phyloP scores from a whole-genome alignment of 2,329 filamentous ascomycete genomes.

The Xylaria sp. region DNA sequence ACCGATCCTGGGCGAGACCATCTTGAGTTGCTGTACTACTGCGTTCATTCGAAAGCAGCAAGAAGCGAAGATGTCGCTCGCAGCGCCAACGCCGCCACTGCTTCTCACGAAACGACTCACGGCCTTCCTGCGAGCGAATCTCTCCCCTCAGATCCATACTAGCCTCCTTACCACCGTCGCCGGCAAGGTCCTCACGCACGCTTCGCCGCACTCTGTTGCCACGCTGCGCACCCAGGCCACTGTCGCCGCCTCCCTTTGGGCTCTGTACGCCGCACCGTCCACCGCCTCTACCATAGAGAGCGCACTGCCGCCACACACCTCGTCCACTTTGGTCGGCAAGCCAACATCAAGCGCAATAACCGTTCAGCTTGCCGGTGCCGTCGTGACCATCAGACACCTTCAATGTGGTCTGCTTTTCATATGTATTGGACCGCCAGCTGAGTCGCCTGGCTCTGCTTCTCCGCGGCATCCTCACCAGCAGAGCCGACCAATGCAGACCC shows the following conservation, averaged over 20 bases:
- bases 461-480: slow-evolving; percentile 39
- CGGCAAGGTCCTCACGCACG: slow-evolving; percentile 72
- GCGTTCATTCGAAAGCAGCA: background rate
- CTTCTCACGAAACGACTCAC: slow-evolving; percentile 75
- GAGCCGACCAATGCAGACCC: slow-evolving; percentile 42
- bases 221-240: slow-evolving; percentile 72
- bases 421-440: slow-evolving; percentile 59
- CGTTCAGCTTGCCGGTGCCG: slow-evolving; percentile 67
- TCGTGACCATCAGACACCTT: slow-evolving; percentile 69
- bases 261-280: slow-evolving; percentile 62
- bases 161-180: slow-evolving; percentile 69
- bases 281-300: slow-evolving; percentile 56
- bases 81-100: slow-evolving; percentile 63
- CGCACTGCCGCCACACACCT: slow-evolving; percentile 52
- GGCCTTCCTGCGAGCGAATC: slow-evolving; percentile 68
- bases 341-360: slow-evolving; percentile 59
- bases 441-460: slow-evolving; percentile 36
- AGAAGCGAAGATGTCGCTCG: slow-evolving; percentile 42
- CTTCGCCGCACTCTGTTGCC: slow-evolving; percentile 65
- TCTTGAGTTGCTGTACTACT: background rate
- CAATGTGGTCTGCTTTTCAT: slow-evolving; percentile 71
- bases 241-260: slow-evolving; percentile 71
- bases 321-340: slow-evolving; percentile 28
- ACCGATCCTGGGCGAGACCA: background rate
- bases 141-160: slow-evolving; percentile 67